phyloP scores from a whole-genome alignment of 2,329 filamentous ascomycete genomes.

The Helotiales sp. region DNA sequence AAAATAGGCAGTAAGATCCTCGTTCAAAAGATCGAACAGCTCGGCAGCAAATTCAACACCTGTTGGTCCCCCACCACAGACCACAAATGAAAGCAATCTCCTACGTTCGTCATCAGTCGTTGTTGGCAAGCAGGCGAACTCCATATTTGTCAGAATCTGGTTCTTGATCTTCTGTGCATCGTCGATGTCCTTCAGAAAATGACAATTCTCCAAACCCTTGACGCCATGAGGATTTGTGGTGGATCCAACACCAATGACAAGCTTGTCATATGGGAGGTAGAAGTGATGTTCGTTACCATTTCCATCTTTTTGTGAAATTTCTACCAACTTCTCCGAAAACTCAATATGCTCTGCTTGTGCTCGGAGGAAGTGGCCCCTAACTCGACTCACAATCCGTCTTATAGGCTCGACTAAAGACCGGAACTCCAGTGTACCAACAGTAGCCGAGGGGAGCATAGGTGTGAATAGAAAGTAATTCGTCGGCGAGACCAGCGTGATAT shows the following conservation, averaged over 20 bases:
- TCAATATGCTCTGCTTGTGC: slow-evolving; percentile 86
- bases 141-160: slow-evolving; percentile 83
- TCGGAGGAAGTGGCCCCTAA: slow-evolving; percentile 87
- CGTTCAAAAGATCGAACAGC: slow-evolving; percentile 92
- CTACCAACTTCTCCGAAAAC: slow-evolving; percentile 87
- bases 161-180: slow-evolving; percentile 91
- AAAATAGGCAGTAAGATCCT: slow-evolving; percentile 82
- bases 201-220: slow-evolving; percentile 88
- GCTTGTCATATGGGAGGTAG: slow-evolving; percentile 96
- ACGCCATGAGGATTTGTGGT: slow-evolving; percentile 95
- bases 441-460: slow-evolving; percentile 95
- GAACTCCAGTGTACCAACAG: slow-evolving; percentile 90
- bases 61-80: slow-evolving; percentile 92
- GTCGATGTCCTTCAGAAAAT: slow-evolving; percentile 93
- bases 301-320: slow-evolving; percentile 73
- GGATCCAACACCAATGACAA: slow-evolving; percentile 89
- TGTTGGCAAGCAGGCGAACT: slow-evolving; percentile 88
- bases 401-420: slow-evolving; percentile 92
- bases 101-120: slow-evolving; percentile 85
- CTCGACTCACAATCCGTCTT: slow-evolving; percentile 73
- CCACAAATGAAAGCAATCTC: slow-evolving; percentile 89
- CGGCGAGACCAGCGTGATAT: slow-evolving; percentile 92
- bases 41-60: slow-evolving; percentile 98
- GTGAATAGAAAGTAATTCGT: slow-evolving; percentile 98
- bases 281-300: slow-evolving; percentile 76